A percentile compares a stretch with the other conserved stretches of the same genome.
Conservation (phyloP, 352 stramenopile genomes). For the Globisporangium ultimum region DNA sequence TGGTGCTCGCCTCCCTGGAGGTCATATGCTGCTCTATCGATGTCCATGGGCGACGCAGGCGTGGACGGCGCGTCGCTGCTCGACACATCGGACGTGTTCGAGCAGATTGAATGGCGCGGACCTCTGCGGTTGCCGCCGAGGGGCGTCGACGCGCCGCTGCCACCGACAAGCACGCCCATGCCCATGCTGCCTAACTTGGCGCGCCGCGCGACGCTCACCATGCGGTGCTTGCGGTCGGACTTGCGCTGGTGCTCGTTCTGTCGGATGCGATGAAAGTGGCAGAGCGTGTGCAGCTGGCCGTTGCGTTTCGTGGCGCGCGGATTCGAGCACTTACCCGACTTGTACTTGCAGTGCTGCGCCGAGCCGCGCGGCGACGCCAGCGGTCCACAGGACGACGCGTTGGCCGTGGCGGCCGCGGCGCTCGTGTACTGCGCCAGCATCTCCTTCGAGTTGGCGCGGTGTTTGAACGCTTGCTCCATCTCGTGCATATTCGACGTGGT, state of each 20-base stretch:
- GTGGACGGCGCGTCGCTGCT: constrained; percentile 25
- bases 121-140: constrained; percentile 15
- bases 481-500: constrained; percentile 3
- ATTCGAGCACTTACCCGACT: constrained; percentile 83
- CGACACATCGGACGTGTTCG: constrained; percentile 28
- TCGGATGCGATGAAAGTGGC: constrained; percentile 77
- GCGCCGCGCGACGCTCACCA: constrained; percentile 67
- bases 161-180: constrained; percentile 9
- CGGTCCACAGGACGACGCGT: background rate
- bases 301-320: constrained; percentile 83
- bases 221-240: constrained; percentile 85
- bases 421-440: constrained; percentile 1
- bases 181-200: constrained; percentile 71
- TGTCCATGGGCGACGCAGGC: constrained; percentile 35
- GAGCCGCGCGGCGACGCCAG: constrained; percentile 42
- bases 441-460: constrained; percentile 6
- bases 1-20: constrained; percentile 5
- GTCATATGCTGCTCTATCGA: constrained; percentile 12
- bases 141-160: constrained; percentile 16
- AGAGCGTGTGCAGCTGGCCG: constrained; percentile 80
- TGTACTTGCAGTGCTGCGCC: constrained; percentile 79
- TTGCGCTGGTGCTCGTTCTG: constrained; percentile 88
- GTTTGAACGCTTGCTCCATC: constrained; percentile 6
- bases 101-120: constrained; percentile 19
- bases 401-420: background rate